phyloP scores from a whole-genome alignment of 331 rosid species.

The Saraca asoca region DNA sequence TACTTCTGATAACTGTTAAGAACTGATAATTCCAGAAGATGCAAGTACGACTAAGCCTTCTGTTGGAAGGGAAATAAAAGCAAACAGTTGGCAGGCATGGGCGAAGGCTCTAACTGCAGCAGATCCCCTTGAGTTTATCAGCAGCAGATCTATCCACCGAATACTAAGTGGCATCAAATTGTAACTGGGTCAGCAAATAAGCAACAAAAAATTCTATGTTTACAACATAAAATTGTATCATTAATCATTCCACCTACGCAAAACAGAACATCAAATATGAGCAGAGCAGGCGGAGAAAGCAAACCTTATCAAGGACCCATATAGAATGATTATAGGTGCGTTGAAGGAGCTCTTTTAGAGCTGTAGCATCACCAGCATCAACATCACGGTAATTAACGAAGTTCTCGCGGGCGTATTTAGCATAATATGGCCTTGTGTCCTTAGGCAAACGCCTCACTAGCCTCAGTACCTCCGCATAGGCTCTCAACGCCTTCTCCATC shows the following conservation, averaged over 20 bases:
- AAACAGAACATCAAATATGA: neutral
- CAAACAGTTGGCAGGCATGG: slow-evolving; percentile 24
- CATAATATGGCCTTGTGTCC: slow-evolving; percentile 64
- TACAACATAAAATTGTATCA: neutral
- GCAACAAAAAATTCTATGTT: neutral
- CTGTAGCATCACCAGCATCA: slow-evolving; percentile 43
- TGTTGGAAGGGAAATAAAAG: neutral
- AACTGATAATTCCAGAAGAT: too few species aligned
- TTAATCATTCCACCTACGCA: neutral
- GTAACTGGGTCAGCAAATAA: neutral
- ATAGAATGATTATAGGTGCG: slow-evolving; percentile 36
- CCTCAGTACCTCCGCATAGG: slow-evolving; percentile 47
- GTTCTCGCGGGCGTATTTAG: slow-evolving; percentile 38
- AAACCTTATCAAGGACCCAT: too few species aligned
- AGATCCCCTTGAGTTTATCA: slow-evolving; percentile 47
- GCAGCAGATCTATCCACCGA: slow-evolving; percentile 67
- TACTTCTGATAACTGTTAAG: too few species aligned
- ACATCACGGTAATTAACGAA: slow-evolving; percentile 65
- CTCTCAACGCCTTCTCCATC: slow-evolving; percentile 33
- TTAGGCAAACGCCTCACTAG: slow-evolving; percentile 66
- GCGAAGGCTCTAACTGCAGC: slow-evolving; percentile 4
- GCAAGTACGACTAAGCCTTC: too few species aligned
- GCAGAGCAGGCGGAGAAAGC: neutral
- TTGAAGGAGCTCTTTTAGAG: slow-evolving; percentile 60
- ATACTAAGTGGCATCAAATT: slow-evolving; percentile 50